These are phyloP conservation scores for Myxozyma lipomycoides DNA, from an alignment of 805 yeast genomes.

Conservation along the genomic window DNA sequence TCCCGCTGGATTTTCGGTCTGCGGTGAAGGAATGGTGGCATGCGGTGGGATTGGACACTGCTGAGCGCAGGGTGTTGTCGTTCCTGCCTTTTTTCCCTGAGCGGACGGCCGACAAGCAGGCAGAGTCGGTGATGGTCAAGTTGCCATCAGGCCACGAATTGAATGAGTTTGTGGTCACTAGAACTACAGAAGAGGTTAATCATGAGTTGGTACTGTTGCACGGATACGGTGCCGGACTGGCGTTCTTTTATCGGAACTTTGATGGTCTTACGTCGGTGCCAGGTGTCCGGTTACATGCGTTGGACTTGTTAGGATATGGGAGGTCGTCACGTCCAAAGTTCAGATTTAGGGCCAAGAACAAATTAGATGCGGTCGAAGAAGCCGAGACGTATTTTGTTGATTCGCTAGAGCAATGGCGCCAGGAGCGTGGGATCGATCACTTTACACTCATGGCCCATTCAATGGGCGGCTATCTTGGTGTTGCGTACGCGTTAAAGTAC, in stretches of 20 bases:
- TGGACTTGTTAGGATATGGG: constrained; percentile 89
- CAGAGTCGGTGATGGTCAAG: constrained; percentile 49
- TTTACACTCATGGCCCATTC: constrained; percentile 78
- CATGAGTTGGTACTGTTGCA: constrained; percentile 70
- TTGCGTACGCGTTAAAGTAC: constrained; percentile 57
- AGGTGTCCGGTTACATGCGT: constrained; percentile 73
- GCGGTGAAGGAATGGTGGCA: constrained; percentile 46
- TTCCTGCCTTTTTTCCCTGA: constrained; percentile 48
- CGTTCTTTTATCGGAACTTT: constrained; percentile 72
- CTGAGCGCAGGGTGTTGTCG: constrained; percentile 53
- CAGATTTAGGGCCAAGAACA: constrained; percentile 31
- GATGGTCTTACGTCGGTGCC: constrained; percentile 42
- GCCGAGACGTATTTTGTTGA: constrained; percentile 64
- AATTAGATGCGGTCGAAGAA: constrained; percentile 42
- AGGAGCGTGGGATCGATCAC: constrained; percentile 45
- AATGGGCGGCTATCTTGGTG: constrained; percentile 82
- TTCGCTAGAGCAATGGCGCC: constrained; percentile 62
- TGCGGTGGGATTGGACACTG: constrained; percentile 36
- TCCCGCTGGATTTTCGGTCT: constrained; percentile 39
- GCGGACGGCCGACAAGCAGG: constrained; percentile 30
- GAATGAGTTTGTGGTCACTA: constrained; percentile 66
- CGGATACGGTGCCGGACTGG: constrained; percentile 91
- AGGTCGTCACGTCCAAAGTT: constrained; percentile 78
- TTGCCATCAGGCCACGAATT: constrained; percentile 45
- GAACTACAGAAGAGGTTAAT: constrained; percentile 30